These are phyloP conservation scores for Tricholoma matsutake DNA, from an alignment of 768 basidiomycete genomes.

Conservation along the genomic window DNA sequence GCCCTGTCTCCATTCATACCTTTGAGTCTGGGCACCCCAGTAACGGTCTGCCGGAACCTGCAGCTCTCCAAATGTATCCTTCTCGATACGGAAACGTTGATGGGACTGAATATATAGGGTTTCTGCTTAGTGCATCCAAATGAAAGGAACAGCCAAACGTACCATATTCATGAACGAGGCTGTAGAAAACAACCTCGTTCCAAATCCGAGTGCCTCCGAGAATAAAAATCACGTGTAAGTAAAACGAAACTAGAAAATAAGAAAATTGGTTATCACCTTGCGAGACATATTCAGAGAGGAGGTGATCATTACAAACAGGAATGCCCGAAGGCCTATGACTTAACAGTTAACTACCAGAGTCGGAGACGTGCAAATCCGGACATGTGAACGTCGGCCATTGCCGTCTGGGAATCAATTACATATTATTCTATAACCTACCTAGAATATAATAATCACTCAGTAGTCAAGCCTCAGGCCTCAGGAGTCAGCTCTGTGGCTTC, in stretches of 20 bases:
- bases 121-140: not conserved
- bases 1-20: constrained; percentile 42
- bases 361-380: not conserved
- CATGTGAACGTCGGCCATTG: not conserved
- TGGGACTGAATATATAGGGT: constrained; percentile 26
- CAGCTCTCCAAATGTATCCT: constrained; percentile 94
- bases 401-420: not conserved
- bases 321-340: not conserved
- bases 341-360: not conserved
- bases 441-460: too few relatives aligned
- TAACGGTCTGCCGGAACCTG: constrained; percentile 75
- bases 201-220: not conserved
- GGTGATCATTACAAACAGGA: constrained; percentile 4
- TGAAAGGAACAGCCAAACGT: not conserved
- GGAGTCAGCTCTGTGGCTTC: too few relatives aligned
- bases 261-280: constrained; percentile 18
- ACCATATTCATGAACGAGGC: not conserved
- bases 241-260: not conserved
- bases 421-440: too few relatives aligned
- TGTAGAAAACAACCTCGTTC: not conserved
- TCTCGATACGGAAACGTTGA: constrained; percentile 72
- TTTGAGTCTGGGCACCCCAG: constrained; percentile 98
- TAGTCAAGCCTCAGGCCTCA: too few relatives aligned
- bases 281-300: constrained; percentile 14
- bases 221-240: not conserved